Percentiles rank a stretch among this genome's conserved stretches.
These are phyloP conservation scores for Fusarium setosum DNA, from an alignment of 2,329 filamentous ascomycete genomes.

Conservation along the genomic window DNA sequence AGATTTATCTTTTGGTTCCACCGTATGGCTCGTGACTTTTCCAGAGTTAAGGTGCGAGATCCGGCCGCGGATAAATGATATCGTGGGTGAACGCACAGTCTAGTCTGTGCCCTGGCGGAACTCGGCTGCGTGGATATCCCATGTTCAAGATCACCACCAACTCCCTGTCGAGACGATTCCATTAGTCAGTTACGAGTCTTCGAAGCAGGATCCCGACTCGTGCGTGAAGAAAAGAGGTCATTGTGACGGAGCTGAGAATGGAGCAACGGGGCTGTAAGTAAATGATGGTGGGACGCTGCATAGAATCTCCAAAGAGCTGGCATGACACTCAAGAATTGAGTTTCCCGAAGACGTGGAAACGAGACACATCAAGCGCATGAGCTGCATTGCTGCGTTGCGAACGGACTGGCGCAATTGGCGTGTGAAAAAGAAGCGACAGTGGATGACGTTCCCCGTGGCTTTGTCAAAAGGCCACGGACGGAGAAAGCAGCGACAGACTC, in stretches of 20 bases:
- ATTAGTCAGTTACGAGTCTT: conserved; percentile 4
- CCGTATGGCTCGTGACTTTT: background rate
- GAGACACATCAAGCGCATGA: conserved; percentile 1
- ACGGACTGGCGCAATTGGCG: background rate
- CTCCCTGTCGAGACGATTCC: background rate
- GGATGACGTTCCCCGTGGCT: conserved; percentile 29
- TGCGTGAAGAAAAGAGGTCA: conserved; percentile 11
- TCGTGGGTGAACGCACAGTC: background rate
- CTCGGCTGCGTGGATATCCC: background rate
- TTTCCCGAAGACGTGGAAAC: background rate
- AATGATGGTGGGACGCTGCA: too few relatives aligned
- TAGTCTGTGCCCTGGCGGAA: background rate
- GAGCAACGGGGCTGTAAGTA: conserved; percentile 15
- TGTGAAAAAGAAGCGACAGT: too few relatives aligned
- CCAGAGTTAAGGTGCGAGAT: background rate
- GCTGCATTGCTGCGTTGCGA: conserved; percentile 2
- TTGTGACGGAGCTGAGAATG: conserved; percentile 10
- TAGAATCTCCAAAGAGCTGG: too few relatives aligned
- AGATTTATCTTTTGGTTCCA: conserved; percentile 3
- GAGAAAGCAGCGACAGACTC: conserved; percentile 25
- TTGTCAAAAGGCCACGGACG: conserved; percentile 5
- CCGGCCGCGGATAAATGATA: background rate
- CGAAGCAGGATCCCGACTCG: background rate
- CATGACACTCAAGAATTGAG: background rate
- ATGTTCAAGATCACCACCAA: background rate